These are phyloP conservation scores for Singerocomus rubriflavus DNA, from an alignment of 1,284 basidiomycete genomes.

Conservation along the genomic window DNA sequence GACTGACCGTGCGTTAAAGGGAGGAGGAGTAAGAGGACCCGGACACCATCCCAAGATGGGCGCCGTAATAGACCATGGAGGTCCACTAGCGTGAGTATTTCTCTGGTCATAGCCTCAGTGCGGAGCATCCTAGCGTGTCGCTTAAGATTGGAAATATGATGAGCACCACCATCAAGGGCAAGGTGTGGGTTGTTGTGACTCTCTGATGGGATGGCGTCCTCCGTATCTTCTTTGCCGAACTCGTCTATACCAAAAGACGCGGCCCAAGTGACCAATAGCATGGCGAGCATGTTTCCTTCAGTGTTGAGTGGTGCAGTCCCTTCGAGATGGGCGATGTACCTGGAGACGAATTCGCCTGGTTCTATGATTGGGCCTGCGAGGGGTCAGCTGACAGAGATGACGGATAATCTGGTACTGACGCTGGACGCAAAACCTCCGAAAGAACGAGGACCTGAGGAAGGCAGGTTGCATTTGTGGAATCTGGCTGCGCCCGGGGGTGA, in stretches of 20 bases:
- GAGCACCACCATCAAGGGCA: constrained; percentile 12
- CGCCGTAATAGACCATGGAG: constrained; percentile 73
- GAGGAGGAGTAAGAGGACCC: constrained; percentile 70
- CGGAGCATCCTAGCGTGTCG: constrained; percentile 23
- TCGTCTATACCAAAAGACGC: constrained; percentile 84
- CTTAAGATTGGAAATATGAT: constrained; percentile 22
- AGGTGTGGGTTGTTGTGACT: constrained; percentile 14
- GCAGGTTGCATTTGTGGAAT: constrained; percentile 72
- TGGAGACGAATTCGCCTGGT: constrained; percentile 67
- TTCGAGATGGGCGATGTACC: constrained; percentile 62
- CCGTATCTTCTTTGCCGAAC: constrained; percentile 41
- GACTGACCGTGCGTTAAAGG: constrained; percentile 75
- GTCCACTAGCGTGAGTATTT: constrained; percentile 77
- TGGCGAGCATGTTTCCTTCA: constrained; percentile 63
- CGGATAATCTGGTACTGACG: constrained; percentile 46
- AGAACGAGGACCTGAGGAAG: constrained; percentile 83
- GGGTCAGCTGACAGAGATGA: constrained; percentile 1
- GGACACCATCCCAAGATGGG: constrained; percentile 83
- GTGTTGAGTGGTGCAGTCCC: constrained; percentile 53
- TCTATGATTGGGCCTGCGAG: constrained; percentile 66
- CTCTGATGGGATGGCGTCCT: constrained; percentile 20
- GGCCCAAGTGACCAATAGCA: constrained; percentile 81
- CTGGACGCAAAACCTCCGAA: constrained; percentile 76
- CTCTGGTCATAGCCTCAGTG: constrained; percentile 59
- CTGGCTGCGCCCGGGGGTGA: constrained; percentile 29